Base-by-base conservation (phyloP, 2,329 filamentous ascomycete species). In the Parascedosporium putredinis region DNA sequence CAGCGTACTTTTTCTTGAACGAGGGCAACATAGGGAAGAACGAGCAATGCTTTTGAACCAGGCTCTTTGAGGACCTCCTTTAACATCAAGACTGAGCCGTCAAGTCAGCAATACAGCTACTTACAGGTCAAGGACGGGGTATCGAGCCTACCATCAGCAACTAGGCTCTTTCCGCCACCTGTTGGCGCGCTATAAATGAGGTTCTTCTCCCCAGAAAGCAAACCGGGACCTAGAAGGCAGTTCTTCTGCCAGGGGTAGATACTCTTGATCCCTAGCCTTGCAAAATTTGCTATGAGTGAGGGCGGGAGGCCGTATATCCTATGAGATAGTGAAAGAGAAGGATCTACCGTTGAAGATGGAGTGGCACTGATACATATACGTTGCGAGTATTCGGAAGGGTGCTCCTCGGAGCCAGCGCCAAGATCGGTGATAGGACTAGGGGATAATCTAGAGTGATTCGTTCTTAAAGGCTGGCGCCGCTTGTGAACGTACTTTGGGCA, bases 201-300 rank as follows among this genome's bases (percentile, higher is more conserved):
- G 56, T 87, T 88, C 54, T 73, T 78, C 47, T 78, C 70, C 14
- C 84, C 84, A 5, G 68, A 63, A 10, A 90, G 68, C 16, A 88
- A 70, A 0, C 84, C 83, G 3, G 78, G 79, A 0, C 80, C 79
- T 49, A 84, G 69, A 6, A 90, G 70, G 58, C 86, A 90, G 51
- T 81, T 79, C 47, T 84, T 84, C 63, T 89, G 86, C 86, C 86
- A 90, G 2, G 83, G 82, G 57, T 89, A 89, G 52, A 89, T 89
- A 55, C 75, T 76, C 36, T 71, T 75, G 50, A 90, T 84, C n/a
- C 85, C 85, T 34, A 86, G 68, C 0, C 69, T 65, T 45, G 71
- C 72, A 58, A 89, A 76, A 58, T 88, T 89, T 16, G 70, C 64
- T 3, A 86, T 76, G 34, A 89, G 66, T 22, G 70, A 64, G 0